Conservation (phyloP, 768 basidiomycete genomes). For the Pleurotus citrinopileatus region DNA sequence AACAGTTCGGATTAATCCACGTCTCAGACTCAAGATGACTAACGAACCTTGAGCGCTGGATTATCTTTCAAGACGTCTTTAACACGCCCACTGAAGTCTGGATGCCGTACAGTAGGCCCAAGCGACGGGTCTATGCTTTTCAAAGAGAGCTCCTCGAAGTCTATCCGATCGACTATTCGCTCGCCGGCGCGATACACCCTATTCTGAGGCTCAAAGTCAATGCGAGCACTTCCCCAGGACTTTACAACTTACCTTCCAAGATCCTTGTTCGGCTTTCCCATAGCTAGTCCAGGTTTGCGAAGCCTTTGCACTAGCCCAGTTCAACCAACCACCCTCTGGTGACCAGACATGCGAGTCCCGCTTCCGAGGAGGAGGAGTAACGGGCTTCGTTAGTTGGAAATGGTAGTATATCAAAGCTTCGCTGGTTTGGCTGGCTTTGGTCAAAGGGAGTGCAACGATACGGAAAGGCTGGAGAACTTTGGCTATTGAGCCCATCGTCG, state of each 20-base stretch:
- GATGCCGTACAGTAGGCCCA: slow-evolving; percentile 44
- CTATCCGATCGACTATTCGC: slow-evolving; percentile 64
- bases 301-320: slow-evolving; percentile 51
- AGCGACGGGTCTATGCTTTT: slow-evolving; percentile 70
- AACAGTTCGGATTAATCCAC: background rate
- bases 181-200: slow-evolving; percentile 64
- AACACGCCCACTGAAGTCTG: slow-evolving; percentile 15
- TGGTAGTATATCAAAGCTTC: slow-evolving; percentile 39
- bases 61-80: slow-evolving; percentile 17
- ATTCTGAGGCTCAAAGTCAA: slow-evolving; percentile 33
- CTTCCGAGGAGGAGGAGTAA: slow-evolving; percentile 14
- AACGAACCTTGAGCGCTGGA: background rate
- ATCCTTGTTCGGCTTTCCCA: slow-evolving; percentile 60
- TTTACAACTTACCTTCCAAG: slow-evolving; percentile 62
- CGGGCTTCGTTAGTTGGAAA: slow-evolving; percentile 33
- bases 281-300: slow-evolving; percentile 60
- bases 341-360: slow-evolving; percentile 27
- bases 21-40: background rate
- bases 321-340: slow-evolving; percentile 40
- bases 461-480: slow-evolving; percentile 32
- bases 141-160: slow-evolving; percentile 78
- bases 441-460: slow-evolving; percentile 46
- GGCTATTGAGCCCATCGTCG: slow-evolving; percentile 11
- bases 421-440: slow-evolving; percentile 9
- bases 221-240: background rate